Percentiles rank a stretch among this genome's conserved stretches.
phyloP scores from a whole-genome alignment of 306 rosid species.

The Calophaca sinica region DNA sequence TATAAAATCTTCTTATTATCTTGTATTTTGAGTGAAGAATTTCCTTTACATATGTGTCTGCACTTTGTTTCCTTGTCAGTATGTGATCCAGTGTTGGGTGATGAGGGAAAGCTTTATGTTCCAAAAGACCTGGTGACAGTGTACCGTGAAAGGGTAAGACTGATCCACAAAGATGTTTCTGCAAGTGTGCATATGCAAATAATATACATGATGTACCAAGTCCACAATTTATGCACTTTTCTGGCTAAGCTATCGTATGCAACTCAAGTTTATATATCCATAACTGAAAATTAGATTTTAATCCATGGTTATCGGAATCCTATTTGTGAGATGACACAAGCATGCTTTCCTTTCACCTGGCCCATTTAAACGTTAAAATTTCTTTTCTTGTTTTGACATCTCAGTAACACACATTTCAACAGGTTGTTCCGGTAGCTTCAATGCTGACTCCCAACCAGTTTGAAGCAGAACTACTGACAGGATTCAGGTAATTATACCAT shows the following conservation, averaged over 20 bases:
- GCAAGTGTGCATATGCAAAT: constrained; percentile 24
- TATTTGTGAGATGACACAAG: not conserved
- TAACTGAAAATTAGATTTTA: constrained; percentile 34
- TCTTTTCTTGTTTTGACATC: constrained; percentile 45
- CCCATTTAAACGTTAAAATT: constrained; percentile 34
- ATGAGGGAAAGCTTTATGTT: constrained; percentile 93
- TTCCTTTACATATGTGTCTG: constrained; percentile 19
- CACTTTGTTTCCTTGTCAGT: constrained; percentile 59
- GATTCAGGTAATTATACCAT: constrained; percentile 62
- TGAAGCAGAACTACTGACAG: constrained; percentile 91
- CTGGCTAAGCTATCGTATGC: constrained; percentile 7
- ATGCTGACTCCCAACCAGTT: constrained; percentile 98
- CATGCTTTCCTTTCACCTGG: constrained; percentile 25
- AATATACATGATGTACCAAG: constrained; percentile 25
- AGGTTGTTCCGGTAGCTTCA: constrained; percentile 97
- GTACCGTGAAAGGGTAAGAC: constrained; percentile 87
- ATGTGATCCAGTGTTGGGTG: constrained; percentile 99
- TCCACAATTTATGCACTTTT: constrained; percentile 38
- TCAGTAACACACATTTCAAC: constrained; percentile 42
- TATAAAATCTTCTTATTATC: not conserved
- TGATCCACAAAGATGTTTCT: constrained; percentile 38
- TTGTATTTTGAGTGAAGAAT: constrained; percentile 13
- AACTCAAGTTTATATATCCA: constrained; percentile 9
- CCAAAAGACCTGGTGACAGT: constrained; percentile 84
- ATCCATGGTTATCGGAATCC: constrained; percentile 6